Evolutionary conservation across 495 filamentous ascomycete species (phyloP), one percentile per base, ranked within the genome.

Genomic region (Penicillium paradoxum): DNA sequence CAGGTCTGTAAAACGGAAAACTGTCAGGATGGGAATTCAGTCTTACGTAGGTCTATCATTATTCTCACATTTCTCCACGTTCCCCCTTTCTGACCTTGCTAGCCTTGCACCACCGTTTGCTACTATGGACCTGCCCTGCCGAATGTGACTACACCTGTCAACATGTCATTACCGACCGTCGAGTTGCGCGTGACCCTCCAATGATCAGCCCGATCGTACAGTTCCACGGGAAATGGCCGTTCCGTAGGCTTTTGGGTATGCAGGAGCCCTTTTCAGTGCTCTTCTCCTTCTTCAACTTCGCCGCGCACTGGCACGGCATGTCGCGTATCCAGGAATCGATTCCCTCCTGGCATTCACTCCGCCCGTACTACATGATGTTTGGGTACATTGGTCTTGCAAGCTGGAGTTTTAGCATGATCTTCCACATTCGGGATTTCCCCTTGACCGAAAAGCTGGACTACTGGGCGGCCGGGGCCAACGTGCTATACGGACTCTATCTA

Each of bases 181-280:
- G 93, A 52, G 69, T 89, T 44, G 74, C 80, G 33, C 77, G 81
- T 59, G 78, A 83, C 41, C 81, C 81, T 27, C 82, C 83, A 13
- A 79, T 81, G 70, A 67, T 79, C 36, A 74, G 79, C 25, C 81
- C 88, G 3, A 67, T 96, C 24, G 83, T 91, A 34, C 93, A 98
- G 74, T 98, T 88, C 77, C 91, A 98, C 75, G 93, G 95, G n/a
- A 98, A 98, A 81, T 98, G 93, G 93, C 93, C 93, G 25, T 98
- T 98, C 77, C 75, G 81, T 56, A 85, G 93, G 53, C 76, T 96
- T 54, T 69, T 95, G 15, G 93, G 93, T 60, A 84, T 96, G 73
- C 93, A 98, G 73, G 93, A 98, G 74, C 90, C 91, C 54, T 89
- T 88, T 70, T 88, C 83, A 29, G 93, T 97, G 49, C 74, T 97